Percentiles rank a stretch among this genome's conserved stretches.
Conservation (phyloP, 2,329 filamentous ascomycete species). For the Nectriaceae sp. region DNA sequence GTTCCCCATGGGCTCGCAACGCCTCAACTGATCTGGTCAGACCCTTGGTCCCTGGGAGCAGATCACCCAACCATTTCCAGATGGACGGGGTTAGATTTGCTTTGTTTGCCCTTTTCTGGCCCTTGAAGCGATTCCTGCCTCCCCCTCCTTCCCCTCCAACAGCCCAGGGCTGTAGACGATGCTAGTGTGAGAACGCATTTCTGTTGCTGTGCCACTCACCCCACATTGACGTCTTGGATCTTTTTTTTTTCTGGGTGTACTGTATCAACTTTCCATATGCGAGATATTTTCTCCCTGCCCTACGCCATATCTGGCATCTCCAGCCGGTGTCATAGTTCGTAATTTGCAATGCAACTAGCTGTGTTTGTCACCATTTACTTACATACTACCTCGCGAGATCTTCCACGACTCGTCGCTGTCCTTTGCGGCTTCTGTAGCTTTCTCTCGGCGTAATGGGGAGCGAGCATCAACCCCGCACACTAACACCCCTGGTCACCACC, state of each 20-base stretch:
- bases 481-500: constrained; percentile 1
- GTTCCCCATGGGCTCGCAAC: no score
- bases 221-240: constrained; percentile 16
- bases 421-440: neutral
- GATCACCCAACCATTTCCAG: constrained; percentile 14
- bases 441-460: constrained; percentile 28
- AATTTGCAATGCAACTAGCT: no score
- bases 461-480: constrained; percentile 28
- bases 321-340: no score
- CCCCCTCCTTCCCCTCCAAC: neutral
- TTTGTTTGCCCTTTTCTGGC: neutral
- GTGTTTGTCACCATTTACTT: no score
- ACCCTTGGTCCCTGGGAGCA: constrained; percentile 10
- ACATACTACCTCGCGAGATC: no score
- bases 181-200: neutral
- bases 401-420: no score
- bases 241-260: no score
- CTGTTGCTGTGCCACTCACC: neutral
- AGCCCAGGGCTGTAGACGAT: neutral
- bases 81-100: neutral
- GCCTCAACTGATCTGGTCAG: neutral
- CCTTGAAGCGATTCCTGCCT: neutral
- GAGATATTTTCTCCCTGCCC: no score
- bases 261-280: no score
- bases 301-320: no score